phyloP scores from a whole-genome alignment of 1,284 basidiomycete species.

The Pisolithus thermaeus region DNA sequence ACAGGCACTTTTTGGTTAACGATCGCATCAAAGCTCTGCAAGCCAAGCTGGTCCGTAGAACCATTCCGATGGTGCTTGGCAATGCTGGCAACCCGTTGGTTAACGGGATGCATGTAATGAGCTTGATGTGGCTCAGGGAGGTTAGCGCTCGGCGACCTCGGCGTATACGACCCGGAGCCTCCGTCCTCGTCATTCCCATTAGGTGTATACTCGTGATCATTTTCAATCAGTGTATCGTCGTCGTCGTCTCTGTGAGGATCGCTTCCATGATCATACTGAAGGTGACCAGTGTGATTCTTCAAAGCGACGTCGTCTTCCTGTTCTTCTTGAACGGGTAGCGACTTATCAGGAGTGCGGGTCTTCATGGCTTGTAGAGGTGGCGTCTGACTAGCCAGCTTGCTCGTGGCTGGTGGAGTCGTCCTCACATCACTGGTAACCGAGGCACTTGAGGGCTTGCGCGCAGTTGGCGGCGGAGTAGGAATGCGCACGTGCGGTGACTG shows the following conservation, averaged over 20 bases:
- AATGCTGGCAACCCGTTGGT: slow-evolving; percentile 18
- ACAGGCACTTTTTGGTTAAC: slow-evolving; percentile 41
- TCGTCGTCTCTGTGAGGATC: slow-evolving; percentile 39
- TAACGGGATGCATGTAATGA: slow-evolving; percentile 18
- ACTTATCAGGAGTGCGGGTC: slow-evolving; percentile 62
- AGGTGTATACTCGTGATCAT: slow-evolving; percentile 31
- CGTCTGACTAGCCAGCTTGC: slow-evolving; percentile 45
- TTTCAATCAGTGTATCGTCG: slow-evolving; percentile 38
- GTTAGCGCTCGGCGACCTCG: slow-evolving; percentile 59
- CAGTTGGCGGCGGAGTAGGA: slow-evolving; percentile 26
- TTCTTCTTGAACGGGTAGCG: slow-evolving; percentile 73
- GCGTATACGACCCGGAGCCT: slow-evolving; percentile 49
- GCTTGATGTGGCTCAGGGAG: slow-evolving; percentile 42
- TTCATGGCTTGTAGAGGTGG: slow-evolving; percentile 51
- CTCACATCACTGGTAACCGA: slow-evolving; percentile 34
- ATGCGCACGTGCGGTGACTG: slow-evolving; percentile 23
- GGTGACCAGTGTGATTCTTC: slow-evolving; percentile 23
- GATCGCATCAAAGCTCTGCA: slow-evolving; percentile 50
- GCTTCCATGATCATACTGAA: slow-evolving; percentile 24
- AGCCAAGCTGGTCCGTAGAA: slow-evolving; percentile 53
- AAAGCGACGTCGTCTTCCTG: slow-evolving; percentile 53
- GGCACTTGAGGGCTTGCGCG: slow-evolving; percentile 32
- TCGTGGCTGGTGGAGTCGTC: slow-evolving; percentile 36
- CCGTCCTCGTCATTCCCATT: slow-evolving; percentile 25
- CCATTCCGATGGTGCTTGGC: slow-evolving; percentile 35